phyloP scores from a whole-genome alignment of 306 rosid genomes.

The Begonia peltatifolia region DNA sequence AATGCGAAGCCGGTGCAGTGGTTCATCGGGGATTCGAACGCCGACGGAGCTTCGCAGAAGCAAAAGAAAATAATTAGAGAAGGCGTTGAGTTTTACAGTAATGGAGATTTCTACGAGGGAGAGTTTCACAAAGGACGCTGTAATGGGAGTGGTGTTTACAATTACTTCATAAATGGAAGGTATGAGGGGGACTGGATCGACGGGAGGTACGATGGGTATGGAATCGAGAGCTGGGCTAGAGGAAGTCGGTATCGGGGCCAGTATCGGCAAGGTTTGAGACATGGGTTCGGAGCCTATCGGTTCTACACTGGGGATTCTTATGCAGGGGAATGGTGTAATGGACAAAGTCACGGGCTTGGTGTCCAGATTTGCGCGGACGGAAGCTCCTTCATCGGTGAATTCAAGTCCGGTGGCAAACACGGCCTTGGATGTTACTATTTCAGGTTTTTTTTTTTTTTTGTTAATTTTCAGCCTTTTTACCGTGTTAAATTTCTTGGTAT shows the following conservation, averaged over 20 bases:
- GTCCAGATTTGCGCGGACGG: constrained; percentile 87
- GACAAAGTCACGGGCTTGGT: constrained; percentile 93
- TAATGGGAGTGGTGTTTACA: constrained; percentile 91
- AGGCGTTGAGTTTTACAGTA: constrained; percentile 94
- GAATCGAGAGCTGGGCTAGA: constrained; percentile 87
- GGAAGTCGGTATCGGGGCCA: constrained; percentile 84
- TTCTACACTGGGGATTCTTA: constrained; percentile 81
- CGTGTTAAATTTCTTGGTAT: neutral
- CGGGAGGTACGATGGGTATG: constrained; percentile 81
- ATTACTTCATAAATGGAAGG: constrained; percentile 71
- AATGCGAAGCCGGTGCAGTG: constrained; percentile 62
- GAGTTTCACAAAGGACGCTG: constrained; percentile 73
- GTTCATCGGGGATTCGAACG: constrained; percentile 65
- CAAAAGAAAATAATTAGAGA: constrained; percentile 37
- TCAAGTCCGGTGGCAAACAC: constrained; percentile 85
- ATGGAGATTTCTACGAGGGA: constrained; percentile 94
- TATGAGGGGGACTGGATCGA: constrained; percentile 98
- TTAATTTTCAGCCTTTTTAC: constrained; percentile 1
- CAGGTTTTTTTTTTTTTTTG: constrained; percentile 29
- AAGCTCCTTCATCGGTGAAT: constrained; percentile 74
- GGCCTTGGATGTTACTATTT: constrained; percentile 94
- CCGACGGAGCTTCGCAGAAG: constrained; percentile 1
- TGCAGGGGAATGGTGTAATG: constrained; percentile 87
- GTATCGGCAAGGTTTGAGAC: constrained; percentile 72
- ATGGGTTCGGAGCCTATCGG: constrained; percentile 75